Conservation (phyloP, 2,329 filamentous ascomycete species). For the Sclerotinia subarctica region DNA sequence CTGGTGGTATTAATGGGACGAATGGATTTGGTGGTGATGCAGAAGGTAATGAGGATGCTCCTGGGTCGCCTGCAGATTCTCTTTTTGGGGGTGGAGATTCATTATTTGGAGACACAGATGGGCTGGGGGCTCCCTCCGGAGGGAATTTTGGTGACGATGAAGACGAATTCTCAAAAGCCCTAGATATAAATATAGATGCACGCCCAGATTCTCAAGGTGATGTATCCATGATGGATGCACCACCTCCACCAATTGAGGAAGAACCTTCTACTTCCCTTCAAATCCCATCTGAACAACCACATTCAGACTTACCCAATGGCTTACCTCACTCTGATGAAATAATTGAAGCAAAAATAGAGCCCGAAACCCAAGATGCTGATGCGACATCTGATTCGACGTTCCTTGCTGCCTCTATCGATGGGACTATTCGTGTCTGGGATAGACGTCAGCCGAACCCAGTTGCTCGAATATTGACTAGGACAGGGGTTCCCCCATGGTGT, state of each 20-base stretch:
- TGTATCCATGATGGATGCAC: constrained; percentile 28
- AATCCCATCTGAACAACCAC: constrained; percentile 22
- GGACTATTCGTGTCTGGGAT: constrained; percentile 91
- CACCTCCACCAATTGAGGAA: constrained; percentile 24
- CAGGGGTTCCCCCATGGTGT: constrained; percentile 88
- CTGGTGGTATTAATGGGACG: constrained; percentile 41
- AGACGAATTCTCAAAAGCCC: constrained; percentile 73
- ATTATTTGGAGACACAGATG: constrained; percentile 78
- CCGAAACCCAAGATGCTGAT: constrained; percentile 49
- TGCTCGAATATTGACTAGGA: constrained; percentile 71
- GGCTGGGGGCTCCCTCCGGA: constrained; percentile 48
- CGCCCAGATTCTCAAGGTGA: constrained; percentile 32
- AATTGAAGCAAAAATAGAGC: constrained; percentile 25
- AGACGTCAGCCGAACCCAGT: constrained; percentile 71
- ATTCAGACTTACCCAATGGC: constrained; percentile 25
- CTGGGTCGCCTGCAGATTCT: constrained; percentile 62
- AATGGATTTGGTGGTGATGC: constrained; percentile 40
- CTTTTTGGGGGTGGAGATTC: constrained; percentile 84
- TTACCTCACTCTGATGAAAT: constrained; percentile 22
- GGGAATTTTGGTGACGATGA: constrained; percentile 78
- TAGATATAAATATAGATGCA: constrained; percentile 50
- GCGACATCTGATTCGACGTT: constrained; percentile 76
- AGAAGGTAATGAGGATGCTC: constrained; percentile 53
- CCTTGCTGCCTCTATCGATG: constrained; percentile 83
- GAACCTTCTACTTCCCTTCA: constrained; percentile 20